Base-by-base conservation (phyloP, 2,329 filamentous ascomycete genomes). In the Diaporthe ampelina region DNA sequence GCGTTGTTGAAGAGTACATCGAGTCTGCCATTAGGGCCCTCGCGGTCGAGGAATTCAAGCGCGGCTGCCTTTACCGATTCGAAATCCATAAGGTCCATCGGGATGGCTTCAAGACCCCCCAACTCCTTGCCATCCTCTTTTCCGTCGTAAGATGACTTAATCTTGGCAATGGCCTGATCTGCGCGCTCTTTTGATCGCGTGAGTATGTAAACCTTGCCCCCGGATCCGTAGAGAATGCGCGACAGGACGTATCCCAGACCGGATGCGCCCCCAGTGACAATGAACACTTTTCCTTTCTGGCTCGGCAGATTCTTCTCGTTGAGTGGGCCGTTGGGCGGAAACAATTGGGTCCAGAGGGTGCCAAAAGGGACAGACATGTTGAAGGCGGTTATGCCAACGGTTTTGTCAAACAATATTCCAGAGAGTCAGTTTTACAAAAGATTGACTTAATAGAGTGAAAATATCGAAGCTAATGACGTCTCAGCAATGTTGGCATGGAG, bases 201-300 rank as follows among this genome's bases (percentile, higher is more conserved):
- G 4, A 87, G 86, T 35, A 90, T 78, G 77, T 89, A 90, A 35
- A 90, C 85, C 10, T 83, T 89, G 29, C 80, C 87, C 63, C 87
- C 86, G 11, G 82, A 83, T 2, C 80, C 78, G 78, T 90, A 91
- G 19, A 91, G 82, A 19, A 90, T 85, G 29, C 84, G 84, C 57
- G 80, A 81, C 10, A 90, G 82, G 75, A 88, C 86, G 69, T 84
- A 82, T 19, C 88, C 88, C 8, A 88, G 81, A 11, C 78, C 79
- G 1, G 75, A 76, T 0, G 76, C 76, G 0, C 76, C 78, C 24
- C 78, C 78, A 3, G 88, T 90, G 15, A 90, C 84, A 63, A 90
- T 85, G 63, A 79, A 80, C 1, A 80, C 78, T 50, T 75, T 77
- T 7, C 76, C 77, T 2, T 43, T 26, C 58, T 78, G 76, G 8